Percentiles rank a stretch among this genome's conserved stretches.
phyloP scores from a whole-genome alignment of 805 yeast genomes.

The Yarrowia porcina region DNA sequence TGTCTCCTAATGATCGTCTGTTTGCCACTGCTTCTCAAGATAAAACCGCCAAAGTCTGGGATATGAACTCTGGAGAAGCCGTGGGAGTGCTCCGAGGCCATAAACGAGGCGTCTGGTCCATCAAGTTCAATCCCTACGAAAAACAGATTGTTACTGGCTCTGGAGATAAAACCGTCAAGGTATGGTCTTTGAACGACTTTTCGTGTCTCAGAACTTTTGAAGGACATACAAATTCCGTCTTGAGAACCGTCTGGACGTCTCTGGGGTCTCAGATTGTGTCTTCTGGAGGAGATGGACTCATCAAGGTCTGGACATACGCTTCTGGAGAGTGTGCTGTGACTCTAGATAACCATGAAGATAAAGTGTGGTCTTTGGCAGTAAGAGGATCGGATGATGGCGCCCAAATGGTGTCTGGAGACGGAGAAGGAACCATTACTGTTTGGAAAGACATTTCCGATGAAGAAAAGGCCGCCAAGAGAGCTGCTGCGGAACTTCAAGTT shows the following conservation, averaged over 20 bases:
- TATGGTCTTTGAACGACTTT: constrained; percentile 83
- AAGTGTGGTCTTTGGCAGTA: constrained; percentile 85
- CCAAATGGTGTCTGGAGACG: constrained; percentile 80
- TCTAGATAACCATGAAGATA: constrained; percentile 84
- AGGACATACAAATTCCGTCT: constrained; percentile 91
- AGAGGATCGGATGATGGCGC: constrained; percentile 65
- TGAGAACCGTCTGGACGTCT: constrained; percentile 69
- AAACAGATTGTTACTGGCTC: constrained; percentile 73
- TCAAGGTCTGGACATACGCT: constrained; percentile 82
- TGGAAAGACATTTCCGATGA: constrained; percentile 90
- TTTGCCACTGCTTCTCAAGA: constrained; percentile 96
- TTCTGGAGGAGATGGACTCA: constrained; percentile 91
- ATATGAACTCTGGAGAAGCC: constrained; percentile 77
- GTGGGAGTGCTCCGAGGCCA: constrained; percentile 85
- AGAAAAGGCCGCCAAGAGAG: constrained; percentile 49
- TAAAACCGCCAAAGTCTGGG: constrained; percentile 88
- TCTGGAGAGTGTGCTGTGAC: constrained; percentile 79
- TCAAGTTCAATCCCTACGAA: constrained; percentile 75
- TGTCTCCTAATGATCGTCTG: constrained; percentile 83
- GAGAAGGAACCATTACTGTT: constrained; percentile 84
- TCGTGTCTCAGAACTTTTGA: constrained; percentile 79
- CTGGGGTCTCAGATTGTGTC: constrained; percentile 61
- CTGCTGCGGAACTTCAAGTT: constrained; percentile 56
- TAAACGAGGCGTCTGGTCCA: constrained; percentile 92
- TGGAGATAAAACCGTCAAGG: constrained; percentile 85